A percentile compares a stretch with the other conserved stretches of the same genome.
Conservation (phyloP, 192 early-diverging fungal species). For the Coemansia sp. region DNA sequence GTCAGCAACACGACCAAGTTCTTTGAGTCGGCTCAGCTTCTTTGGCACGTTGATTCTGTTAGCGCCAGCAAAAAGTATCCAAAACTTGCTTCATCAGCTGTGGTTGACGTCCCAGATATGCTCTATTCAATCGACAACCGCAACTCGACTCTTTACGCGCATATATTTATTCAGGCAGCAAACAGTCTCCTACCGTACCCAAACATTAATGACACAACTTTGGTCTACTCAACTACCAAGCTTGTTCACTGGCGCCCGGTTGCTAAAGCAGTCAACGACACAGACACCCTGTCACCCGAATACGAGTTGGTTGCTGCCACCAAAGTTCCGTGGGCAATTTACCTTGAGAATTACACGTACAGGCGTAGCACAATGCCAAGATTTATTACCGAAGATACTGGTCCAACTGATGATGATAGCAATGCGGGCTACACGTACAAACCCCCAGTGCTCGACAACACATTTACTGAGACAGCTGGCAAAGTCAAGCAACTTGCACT, state of each 20-base stretch:
- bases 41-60: constrained; percentile 12
- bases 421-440: neutral
- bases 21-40: constrained; percentile 14
- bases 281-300: neutral
- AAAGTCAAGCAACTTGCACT: neutral
- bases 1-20: neutral
- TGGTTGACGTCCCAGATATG: neutral
- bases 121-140: neutral
- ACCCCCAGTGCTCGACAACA: neutral
- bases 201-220: neutral
- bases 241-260: constrained; percentile 4
- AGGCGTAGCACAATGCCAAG: neutral
- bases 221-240: constrained; percentile 4
- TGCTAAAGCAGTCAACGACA: neutral
- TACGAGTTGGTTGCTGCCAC: neutral
- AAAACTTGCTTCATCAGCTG: neutral
- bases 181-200: constrained; percentile 7
- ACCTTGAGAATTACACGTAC: neutral
- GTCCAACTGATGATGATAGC: neutral
- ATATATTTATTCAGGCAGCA: constrained; percentile 14
- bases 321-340: constrained; percentile 4
- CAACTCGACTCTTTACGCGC: constrained; percentile 1
- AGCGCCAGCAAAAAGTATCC: constrained; percentile 4
- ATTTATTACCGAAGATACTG: neutral
- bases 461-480: neutral